These are phyloP conservation scores for Saturnispora mendoncae DNA, from an alignment of 805 yeast genomes.

Conservation along the genomic window DNA sequence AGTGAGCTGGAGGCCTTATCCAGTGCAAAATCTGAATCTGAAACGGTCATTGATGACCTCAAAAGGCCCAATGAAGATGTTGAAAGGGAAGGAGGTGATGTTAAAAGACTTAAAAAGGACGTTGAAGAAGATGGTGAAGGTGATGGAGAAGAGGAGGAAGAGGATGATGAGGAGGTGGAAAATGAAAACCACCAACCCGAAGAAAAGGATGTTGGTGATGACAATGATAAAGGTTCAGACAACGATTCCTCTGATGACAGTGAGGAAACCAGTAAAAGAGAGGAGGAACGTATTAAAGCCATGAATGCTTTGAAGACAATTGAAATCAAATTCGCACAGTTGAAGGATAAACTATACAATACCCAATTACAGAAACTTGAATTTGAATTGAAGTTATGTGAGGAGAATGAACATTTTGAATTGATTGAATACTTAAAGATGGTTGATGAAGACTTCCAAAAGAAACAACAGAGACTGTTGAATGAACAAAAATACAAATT, in stretches of 20 bases:
- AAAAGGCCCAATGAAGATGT: constrained; percentile 4
- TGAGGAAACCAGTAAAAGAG: constrained; percentile 26
- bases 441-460: constrained; percentile 67
- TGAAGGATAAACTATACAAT: constrained; percentile 77
- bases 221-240: constrained; percentile 17
- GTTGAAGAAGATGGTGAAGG: constrained; percentile 14
- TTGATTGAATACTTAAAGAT: constrained; percentile 60
- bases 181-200: constrained; percentile 14
- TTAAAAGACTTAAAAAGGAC: constrained; percentile 3
- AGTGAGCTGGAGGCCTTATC: constrained; percentile 36
- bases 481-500: constrained; percentile 53
- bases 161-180: constrained; percentile 11
- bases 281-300: constrained; percentile 49
- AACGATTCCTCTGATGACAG: constrained; percentile 21
- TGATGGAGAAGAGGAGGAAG: constrained; percentile 18
- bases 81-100: constrained; percentile 4
- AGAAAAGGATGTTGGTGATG: constrained; percentile 13
- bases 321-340: constrained; percentile 76
- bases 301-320: constrained; percentile 66
- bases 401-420: constrained; percentile 88
- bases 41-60: background rate
- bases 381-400: constrained; percentile 78
- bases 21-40: constrained; percentile 1
- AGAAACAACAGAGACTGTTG: constrained; percentile 38
- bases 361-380: constrained; percentile 72